These are phyloP conservation scores for Alternaria sp. DNA, from an alignment of 2,329 filamentous ascomycete genomes.

Conservation along the genomic window DNA sequence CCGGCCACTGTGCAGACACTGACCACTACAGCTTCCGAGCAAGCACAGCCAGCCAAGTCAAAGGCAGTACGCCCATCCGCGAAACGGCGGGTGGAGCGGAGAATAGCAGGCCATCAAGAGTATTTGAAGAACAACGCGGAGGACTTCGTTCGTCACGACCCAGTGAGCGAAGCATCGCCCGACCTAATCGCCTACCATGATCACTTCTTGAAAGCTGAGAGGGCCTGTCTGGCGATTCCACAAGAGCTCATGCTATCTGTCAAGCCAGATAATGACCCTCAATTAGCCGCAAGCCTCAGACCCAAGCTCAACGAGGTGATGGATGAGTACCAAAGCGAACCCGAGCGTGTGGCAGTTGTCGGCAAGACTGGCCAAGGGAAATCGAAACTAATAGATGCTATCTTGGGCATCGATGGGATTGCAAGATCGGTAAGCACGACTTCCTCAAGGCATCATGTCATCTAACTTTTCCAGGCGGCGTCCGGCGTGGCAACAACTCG, in stretches of 20 bases:
- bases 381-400: not conserved
- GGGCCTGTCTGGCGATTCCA: not conserved
- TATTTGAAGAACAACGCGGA: not conserved
- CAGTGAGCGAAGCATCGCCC: not conserved
- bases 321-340: not conserved
- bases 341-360: not conserved
- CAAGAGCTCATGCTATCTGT: not conserved
- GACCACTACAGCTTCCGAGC: not conserved
- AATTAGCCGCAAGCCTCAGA: not conserved
- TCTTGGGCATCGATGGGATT: not conserved
- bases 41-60: not conserved
- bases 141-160: not conserved
- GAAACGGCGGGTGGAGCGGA: not conserved
- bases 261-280: not conserved
- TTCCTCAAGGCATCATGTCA: not conserved
- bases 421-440: not conserved
- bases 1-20: not conserved
- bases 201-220: not conserved
- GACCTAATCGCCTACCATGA: not conserved
- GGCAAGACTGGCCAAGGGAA: not conserved
- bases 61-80: not conserved
- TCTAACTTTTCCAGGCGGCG: not conserved
- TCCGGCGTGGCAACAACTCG: not conserved
- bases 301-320: not conserved
- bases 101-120: not conserved